phyloP scores from a whole-genome alignment of 2,329 filamentous ascomycete genomes.

The Alternaria novae-zelandiae region DNA sequence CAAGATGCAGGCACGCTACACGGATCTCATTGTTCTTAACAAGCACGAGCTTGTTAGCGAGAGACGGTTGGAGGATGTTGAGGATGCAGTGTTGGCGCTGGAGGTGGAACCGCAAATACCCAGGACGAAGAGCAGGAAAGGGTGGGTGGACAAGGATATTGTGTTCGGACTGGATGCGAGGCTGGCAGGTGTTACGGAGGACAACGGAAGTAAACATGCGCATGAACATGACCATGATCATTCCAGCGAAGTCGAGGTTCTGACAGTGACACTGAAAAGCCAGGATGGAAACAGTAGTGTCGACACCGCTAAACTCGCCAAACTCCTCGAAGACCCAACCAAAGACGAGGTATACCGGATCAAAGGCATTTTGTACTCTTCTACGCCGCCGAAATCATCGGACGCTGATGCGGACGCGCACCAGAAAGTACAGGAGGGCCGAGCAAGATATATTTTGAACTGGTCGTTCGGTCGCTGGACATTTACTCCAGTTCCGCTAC shows the following conservation, averaged over 20 bases:
- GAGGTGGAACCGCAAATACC: slow-evolving; percentile 76
- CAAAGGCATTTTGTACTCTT: slow-evolving; percentile 69
- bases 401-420: slow-evolving; percentile 41
- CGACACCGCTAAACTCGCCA: slow-evolving; percentile 61
- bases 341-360: slow-evolving; percentile 97
- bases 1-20: slow-evolving; percentile 85
- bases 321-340: slow-evolving; percentile 73
- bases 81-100: slow-evolving; percentile 80
- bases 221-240: slow-evolving; percentile 65
- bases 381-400: slow-evolving; percentile 56
- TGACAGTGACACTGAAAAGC: slow-evolving; percentile 73
- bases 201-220: slow-evolving; percentile 50
- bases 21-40: slow-evolving; percentile 88
- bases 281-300: slow-evolving; percentile 62
- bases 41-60: slow-evolving; percentile 86
- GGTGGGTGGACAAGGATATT: slow-evolving; percentile 77
- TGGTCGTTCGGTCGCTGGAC: slow-evolving; percentile 98
- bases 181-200: slow-evolving; percentile 62
- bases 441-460: slow-evolving; percentile 82
- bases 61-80: slow-evolving; percentile 74
- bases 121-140: slow-evolving; percentile 84
- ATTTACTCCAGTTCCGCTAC: slow-evolving; percentile 69
- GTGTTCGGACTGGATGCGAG: slow-evolving; percentile 89
- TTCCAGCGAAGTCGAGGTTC: slow-evolving; percentile 85
- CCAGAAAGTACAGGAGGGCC: slow-evolving; percentile 45